A percentile compares a stretch with the other conserved stretches of the same genome.
These are phyloP conservation scores for Leccinum olivaceopallidum DNA, from an alignment of 768 basidiomycete species.

Conservation along the genomic window DNA sequence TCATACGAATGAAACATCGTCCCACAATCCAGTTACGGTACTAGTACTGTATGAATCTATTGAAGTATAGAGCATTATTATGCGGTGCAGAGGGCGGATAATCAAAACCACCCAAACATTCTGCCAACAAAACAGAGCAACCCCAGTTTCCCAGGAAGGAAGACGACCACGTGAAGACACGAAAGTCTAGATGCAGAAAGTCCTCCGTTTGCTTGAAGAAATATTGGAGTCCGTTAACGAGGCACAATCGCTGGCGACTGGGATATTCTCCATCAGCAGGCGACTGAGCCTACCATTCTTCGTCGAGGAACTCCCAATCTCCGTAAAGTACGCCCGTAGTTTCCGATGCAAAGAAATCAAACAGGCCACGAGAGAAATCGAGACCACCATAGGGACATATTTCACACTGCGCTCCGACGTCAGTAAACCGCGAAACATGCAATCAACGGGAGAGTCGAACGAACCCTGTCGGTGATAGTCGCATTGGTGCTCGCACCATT, in stretches of 20 bases:
- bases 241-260: background rate
- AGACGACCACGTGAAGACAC: constrained; percentile 4
- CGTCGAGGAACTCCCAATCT: constrained; percentile 53
- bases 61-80: background rate
- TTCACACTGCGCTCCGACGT: constrained; percentile 48
- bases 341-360: constrained; percentile 52
- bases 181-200: constrained; percentile 3
- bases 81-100: background rate
- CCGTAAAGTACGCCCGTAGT: constrained; percentile 56
- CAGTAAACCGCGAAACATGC: background rate
- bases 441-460: background rate
- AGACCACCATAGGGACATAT: constrained; percentile 65
- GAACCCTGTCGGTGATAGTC: constrained; percentile 60
- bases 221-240: background rate
- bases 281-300: constrained; percentile 20
- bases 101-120: constrained; percentile 1
- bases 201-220: background rate
- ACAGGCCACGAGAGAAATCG: constrained; percentile 69
- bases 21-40: background rate
- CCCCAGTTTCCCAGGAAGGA: background rate
- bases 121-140: background rate
- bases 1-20: background rate
- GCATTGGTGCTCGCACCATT: constrained; percentile 56
- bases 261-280: background rate
- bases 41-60: constrained; percentile 1